Conservation (phyloP, 1,284 basidiomycete species). For the Apiotrichum akiyoshidainum region DNA sequence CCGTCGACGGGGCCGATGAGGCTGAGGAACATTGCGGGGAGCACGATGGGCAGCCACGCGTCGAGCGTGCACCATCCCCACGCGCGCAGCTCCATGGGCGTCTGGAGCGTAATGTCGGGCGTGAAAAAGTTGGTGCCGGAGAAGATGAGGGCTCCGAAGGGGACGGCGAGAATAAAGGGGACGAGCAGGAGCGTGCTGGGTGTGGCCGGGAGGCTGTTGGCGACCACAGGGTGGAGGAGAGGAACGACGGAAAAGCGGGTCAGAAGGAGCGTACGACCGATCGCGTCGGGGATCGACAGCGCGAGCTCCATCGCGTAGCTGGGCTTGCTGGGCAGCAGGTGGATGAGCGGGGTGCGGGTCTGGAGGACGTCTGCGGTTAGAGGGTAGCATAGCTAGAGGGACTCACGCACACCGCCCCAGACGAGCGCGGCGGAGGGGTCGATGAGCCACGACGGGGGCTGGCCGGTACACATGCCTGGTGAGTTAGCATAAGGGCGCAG, state of each 20-base stretch:
- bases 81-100: slow-evolving; percentile 42
- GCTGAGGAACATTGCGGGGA: slow-evolving; percentile 38
- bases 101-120: slow-evolving; percentile 29
- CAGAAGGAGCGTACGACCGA: slow-evolving; percentile 48
- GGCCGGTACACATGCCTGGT: slow-evolving; percentile 39
- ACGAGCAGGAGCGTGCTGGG: slow-evolving; percentile 42
- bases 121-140: slow-evolving; percentile 42
- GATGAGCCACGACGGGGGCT: slow-evolving; percentile 46
- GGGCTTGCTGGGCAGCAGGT: slow-evolving; percentile 36
- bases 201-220: slow-evolving; percentile 30
- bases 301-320: slow-evolving; percentile 35
- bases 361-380: slow-evolving; percentile 36
- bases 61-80: slow-evolving; percentile 47
- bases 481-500: not conserved
- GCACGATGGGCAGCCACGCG: slow-evolving; percentile 40
- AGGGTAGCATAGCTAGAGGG: no score
- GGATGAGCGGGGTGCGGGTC: slow-evolving; percentile 40
- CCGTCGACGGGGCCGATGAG: slow-evolving; percentile 43
- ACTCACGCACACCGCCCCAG: slow-evolving; percentile 38
- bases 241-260: slow-evolving; percentile 46
- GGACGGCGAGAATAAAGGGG: slow-evolving; percentile 47
- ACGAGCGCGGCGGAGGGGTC: slow-evolving; percentile 41
- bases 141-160: slow-evolving; percentile 44
- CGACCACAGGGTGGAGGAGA: slow-evolving; percentile 21
- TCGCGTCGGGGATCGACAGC: slow-evolving; percentile 42